phyloP scores from a whole-genome alignment of 371 early-diverging fungal genomes.

The Batkoa obscura region DNA sequence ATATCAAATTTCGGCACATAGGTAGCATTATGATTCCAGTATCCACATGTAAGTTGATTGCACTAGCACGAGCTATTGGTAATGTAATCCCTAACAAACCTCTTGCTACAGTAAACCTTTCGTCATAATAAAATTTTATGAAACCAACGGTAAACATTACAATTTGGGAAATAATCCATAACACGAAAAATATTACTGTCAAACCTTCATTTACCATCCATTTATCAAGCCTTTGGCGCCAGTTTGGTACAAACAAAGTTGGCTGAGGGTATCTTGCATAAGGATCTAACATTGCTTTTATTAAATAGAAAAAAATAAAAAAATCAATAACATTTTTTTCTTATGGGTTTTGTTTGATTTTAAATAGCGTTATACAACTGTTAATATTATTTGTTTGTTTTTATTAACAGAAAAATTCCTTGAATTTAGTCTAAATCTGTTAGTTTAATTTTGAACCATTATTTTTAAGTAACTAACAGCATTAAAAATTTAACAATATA shows the following conservation, averaged over 20 bases:
- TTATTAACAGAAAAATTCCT: no score
- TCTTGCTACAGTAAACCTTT: background rate
- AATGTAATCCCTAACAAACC: slow-evolving; percentile 15
- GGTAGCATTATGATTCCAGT: slow-evolving; percentile 59
- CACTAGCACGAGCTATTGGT: slow-evolving; percentile 33
- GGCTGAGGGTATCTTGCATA: slow-evolving; percentile 1
- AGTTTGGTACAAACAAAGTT: background rate
- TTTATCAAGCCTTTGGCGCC: background rate
- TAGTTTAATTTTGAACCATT: no score
- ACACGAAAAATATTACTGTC: background rate
- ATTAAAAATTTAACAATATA: no score
- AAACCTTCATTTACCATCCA: background rate
- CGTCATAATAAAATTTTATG: background rate
- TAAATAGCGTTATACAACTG: no score
- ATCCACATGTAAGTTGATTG: slow-evolving; percentile 41
- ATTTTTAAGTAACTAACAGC: no score
- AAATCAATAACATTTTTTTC: no score
- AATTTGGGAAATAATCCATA: background rate
- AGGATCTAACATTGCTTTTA: slow-evolving; percentile 1
- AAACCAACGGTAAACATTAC: background rate
- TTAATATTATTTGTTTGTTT: no score
- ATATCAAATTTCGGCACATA: slow-evolving; percentile 59
- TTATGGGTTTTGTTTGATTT: no score
- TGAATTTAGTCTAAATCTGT: no score
- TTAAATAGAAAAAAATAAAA: no score